Percentiles rank a stretch among this genome's conserved stretches.
phyloP scores from a whole-genome alignment of 768 basidiomycete genomes.

The Boletus speciosus region DNA sequence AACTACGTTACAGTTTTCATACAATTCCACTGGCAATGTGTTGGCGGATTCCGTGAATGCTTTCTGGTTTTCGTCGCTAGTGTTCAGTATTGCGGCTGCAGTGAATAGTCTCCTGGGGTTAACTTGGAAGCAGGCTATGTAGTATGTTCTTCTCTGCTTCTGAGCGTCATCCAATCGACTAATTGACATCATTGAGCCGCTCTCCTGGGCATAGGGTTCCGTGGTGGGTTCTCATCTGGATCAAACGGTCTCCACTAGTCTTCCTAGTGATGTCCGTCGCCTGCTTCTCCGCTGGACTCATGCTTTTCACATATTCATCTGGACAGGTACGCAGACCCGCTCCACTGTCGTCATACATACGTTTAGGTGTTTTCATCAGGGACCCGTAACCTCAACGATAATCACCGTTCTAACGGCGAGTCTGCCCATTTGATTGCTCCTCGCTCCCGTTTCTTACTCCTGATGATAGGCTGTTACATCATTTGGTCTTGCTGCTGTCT shows the following conservation, averaged over 20 bases:
- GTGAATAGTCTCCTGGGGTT: slow-evolving; percentile 51
- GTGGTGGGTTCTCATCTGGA: slow-evolving; percentile 73
- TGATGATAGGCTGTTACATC: slow-evolving; percentile 34
- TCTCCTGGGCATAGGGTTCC: slow-evolving; percentile 54
- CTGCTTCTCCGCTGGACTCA: slow-evolving; percentile 75
- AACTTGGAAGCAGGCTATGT: slow-evolving; percentile 58
- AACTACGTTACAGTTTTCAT: slow-evolving; percentile 48
- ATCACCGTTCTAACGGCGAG: slow-evolving; percentile 68
- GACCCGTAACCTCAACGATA: slow-evolving; percentile 58
- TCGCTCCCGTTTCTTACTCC: slow-evolving; percentile 6
- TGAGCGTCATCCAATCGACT: slow-evolving; percentile 4
- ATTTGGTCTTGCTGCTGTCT: slow-evolving; percentile 47
- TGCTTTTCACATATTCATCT: slow-evolving; percentile 75
- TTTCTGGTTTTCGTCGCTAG: slow-evolving; percentile 54
- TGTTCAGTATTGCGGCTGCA: slow-evolving; percentile 53
- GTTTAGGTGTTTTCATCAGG: slow-evolving; percentile 37
- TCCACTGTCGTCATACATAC: slow-evolving; percentile 21
- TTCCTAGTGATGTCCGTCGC: slow-evolving; percentile 83
- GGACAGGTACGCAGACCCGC: slow-evolving; percentile 46
- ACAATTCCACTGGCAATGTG: slow-evolving; percentile 29
- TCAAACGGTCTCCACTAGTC: slow-evolving; percentile 78
- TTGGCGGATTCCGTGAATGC: slow-evolving; percentile 45
- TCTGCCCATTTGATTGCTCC: not conserved
- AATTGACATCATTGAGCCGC: slow-evolving; percentile 36
- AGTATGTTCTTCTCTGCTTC: slow-evolving; percentile 36